Evolutionary conservation across 2,329 filamentous ascomycete species (phyloP).

Genomic region (Cladophialophora bantiana): DNA sequence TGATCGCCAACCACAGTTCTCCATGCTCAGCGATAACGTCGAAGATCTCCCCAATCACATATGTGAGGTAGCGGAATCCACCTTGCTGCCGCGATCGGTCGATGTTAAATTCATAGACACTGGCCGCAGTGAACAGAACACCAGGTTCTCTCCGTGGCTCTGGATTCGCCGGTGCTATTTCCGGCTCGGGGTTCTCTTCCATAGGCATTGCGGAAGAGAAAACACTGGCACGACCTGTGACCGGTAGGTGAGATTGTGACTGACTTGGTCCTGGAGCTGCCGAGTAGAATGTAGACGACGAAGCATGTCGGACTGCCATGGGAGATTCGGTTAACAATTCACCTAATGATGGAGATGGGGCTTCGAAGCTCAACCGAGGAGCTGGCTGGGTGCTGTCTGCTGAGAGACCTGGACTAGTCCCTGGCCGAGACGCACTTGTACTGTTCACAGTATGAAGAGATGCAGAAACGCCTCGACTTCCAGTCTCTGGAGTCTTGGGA

Average conservation of each 20-base stretch:
- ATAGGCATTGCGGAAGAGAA: constrained; percentile 89
- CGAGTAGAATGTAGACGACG: constrained; percentile 42
- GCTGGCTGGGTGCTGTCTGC: constrained; percentile 43
- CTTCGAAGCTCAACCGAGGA: constrained; percentile 54
- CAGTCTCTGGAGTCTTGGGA: constrained; percentile 30
- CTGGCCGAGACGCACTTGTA: constrained; percentile 32
- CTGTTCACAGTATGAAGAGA: constrained; percentile 33
- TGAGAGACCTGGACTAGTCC: constrained; percentile 33
- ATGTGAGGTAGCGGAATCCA: constrained; percentile 94
- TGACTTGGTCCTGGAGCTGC: constrained; percentile 44
- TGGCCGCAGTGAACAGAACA: constrained; percentile 89
- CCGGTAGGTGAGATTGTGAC: constrained; percentile 63
- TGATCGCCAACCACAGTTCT: constrained; percentile 95
- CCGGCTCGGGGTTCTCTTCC: constrained; percentile 64
- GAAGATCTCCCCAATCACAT: constrained; percentile 92
- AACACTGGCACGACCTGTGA: constrained; percentile 57
- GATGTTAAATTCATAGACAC: constrained; percentile 96
- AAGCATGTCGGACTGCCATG: constrained; percentile 39
- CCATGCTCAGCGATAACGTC: constrained; percentile 96
- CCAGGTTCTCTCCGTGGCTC: constrained; percentile 57
- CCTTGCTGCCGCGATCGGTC: constrained; percentile 89
- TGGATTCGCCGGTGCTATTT: constrained; percentile 41
- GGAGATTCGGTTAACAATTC: constrained; percentile 31
- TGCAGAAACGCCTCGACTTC: constrained; percentile 23
- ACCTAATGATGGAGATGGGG: constrained; percentile 49